Base-by-base conservation (phyloP, 176 grass and related monocot genomes). In the Cenchrus fungigraminus region DNA sequence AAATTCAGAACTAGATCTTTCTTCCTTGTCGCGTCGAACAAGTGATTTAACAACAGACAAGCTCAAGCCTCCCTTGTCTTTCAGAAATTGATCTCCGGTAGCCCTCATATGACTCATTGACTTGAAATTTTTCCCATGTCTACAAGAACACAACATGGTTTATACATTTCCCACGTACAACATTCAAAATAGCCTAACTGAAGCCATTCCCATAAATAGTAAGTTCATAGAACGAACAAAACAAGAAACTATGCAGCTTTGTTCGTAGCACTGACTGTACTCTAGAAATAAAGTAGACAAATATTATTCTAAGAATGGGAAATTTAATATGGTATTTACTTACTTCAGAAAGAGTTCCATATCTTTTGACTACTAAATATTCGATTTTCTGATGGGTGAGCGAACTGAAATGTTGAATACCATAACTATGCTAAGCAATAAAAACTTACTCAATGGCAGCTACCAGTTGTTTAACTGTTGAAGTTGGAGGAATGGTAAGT, bases 1-100 rank as follows among this genome's bases (percentile, higher is more conserved):
- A 81, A 89, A 91, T 45, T 92, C 82, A 37, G 82, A 87, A 84
- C 83, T 92, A 0, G 42, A 83, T 74, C 87, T 91, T 44, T 97
- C 88, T n/a, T 98, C 97, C 77, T 91, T 99, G 75, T 99, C 91
- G 50, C 93, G 89, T 45, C 89, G 84, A 86, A 99, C 91, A 85
- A 99, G 86, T 87, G 93, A 99, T 79, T 96, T 99, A 79, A 99
- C 88, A 75, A 84, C 86, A 89, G 91, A 96, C 13, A 99, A 90
- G 76, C 90, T 95, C 90, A 96, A 89, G 74, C 97, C 85, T 15
- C 85, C 86, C 76, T 94, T 99, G 63, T 96, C 97, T 82, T 96
- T 98, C 9, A 84, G 76, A 59, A 86, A 75, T 78, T 92, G 86
- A 28, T 94, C 90, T 34, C 90, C 89, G 83, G 61, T 74, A 70